Conservation (phyloP, 495 filamentous ascomycete genomes). For the Pseudotulostoma volvatum region DNA sequence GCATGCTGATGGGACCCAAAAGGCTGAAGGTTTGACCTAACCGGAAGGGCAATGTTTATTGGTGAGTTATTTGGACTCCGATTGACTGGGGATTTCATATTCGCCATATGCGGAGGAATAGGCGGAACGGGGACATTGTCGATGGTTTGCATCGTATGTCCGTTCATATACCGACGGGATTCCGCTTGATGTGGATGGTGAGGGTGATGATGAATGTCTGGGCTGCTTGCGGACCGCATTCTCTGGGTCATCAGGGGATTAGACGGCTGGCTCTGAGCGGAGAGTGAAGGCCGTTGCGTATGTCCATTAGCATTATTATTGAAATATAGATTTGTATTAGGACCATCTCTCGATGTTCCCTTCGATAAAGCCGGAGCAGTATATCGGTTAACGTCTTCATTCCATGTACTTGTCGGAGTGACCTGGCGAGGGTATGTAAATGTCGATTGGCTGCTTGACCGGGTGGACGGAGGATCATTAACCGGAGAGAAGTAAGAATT, state of each 20-base stretch:
- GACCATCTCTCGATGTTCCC: slow-evolving; percentile 60
- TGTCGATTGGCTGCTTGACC: slow-evolving; percentile 60
- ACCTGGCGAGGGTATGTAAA: slow-evolving; percentile 67
- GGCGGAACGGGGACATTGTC: slow-evolving; percentile 50
- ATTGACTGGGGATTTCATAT: slow-evolving; percentile 42
- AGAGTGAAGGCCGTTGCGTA: slow-evolving; percentile 62
- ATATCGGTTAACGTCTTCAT: slow-evolving; percentile 59
- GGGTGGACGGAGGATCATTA: slow-evolving; percentile 69
- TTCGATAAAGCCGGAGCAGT: slow-evolving; percentile 77
- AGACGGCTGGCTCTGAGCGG: slow-evolving; percentile 38
- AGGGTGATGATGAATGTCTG: slow-evolving; percentile 44
- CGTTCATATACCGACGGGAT: slow-evolving; percentile 34
- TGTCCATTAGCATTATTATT: slow-evolving; percentile 40
- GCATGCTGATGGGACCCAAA: slow-evolving; percentile 18
- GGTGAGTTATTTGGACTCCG: slow-evolving; percentile 55
- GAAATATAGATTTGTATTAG: slow-evolving; percentile 40
- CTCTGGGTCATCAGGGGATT: slow-evolving; percentile 36
- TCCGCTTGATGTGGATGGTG: slow-evolving; percentile 14
- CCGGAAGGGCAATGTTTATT: slow-evolving; percentile 30
- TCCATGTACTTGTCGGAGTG: slow-evolving; percentile 39
- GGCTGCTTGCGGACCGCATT: slow-evolving; percentile 53
- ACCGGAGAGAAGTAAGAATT: slow-evolving; percentile 88
- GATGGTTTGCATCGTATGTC: slow-evolving; percentile 45
- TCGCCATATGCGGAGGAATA: slow-evolving; percentile 44
- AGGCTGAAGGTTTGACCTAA: slow-evolving; percentile 29